A percentile compares a stretch with the other conserved stretches of the same genome.
These are phyloP conservation scores for Aureobasidium sp. DNA, from an alignment of 2,329 filamentous ascomycete species.

Conservation along the genomic window DNA sequence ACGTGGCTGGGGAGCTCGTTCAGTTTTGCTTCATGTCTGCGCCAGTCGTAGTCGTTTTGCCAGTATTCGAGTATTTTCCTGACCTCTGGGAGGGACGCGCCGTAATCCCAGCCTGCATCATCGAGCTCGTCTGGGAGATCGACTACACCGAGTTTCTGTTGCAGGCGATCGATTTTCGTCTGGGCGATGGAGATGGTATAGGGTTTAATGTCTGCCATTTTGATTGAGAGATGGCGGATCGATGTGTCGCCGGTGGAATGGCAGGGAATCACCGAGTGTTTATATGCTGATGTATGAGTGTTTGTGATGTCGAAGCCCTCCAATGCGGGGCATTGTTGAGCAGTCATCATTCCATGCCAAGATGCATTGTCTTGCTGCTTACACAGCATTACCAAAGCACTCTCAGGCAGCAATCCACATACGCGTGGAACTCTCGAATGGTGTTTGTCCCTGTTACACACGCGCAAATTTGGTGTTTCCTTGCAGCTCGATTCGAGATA, in stretches of 20 bases:
- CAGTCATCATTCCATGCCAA: neutral
- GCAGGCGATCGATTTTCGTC: neutral
- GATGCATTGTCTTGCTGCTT: neutral
- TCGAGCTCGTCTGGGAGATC: conserved; percentile 29
- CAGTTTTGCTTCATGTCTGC: conserved; percentile 48
- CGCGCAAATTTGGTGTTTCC: no score
- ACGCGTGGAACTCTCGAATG: neutral
- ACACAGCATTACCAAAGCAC: conserved; percentile 1
- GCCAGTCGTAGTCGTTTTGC: conserved; percentile 53
- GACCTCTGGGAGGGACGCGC: conserved; percentile 51
- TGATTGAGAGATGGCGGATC: no score
- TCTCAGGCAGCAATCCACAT: neutral
- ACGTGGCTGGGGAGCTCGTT: conserved; percentile 55
- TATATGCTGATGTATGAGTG: no score
- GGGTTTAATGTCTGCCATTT: neutral
- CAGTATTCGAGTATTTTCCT: conserved; percentile 52
- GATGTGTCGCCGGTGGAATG: no score
- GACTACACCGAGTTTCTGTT: neutral
- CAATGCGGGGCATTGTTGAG: neutral
- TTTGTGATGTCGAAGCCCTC: no score
- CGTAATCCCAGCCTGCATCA: conserved; percentile 47
- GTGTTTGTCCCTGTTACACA: no score
- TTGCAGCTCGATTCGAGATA: no score
- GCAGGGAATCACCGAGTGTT: no score
- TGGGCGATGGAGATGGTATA: neutral